A percentile compares a stretch with the other conserved stretches of the same genome.
phyloP scores from a whole-genome alignment of 768 basidiomycete genomes.

The Postia placenta region DNA sequence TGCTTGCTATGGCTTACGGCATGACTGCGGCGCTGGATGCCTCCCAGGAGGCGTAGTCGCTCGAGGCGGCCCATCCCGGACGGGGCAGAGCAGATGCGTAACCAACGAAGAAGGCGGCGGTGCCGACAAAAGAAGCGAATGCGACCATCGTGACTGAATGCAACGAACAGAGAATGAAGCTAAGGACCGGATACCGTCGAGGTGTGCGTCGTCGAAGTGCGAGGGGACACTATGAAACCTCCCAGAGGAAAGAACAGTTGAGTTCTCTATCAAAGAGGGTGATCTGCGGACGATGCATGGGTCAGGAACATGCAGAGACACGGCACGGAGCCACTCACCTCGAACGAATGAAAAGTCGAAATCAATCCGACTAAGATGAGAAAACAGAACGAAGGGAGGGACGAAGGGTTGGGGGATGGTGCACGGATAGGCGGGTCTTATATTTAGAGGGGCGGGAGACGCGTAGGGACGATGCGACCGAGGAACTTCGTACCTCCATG shows the following conservation, averaged over 20 bases:
- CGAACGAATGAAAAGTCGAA: constrained; percentile 52
- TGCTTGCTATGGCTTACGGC: not conserved
- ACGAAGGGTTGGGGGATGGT: constrained; percentile 22
- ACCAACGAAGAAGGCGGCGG: constrained; percentile 47
- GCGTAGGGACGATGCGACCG: too few species aligned
- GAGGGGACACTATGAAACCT: constrained; percentile 39
- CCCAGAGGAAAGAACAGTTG: constrained; percentile 53
- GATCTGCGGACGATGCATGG: constrained; percentile 34
- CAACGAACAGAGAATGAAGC: constrained; percentile 16
- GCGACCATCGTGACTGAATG: constrained; percentile 49
- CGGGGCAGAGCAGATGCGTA: constrained; percentile 44
- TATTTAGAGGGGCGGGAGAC: constrained; percentile 8
- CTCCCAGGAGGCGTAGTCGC: not conserved
- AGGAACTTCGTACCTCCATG: not conserved
- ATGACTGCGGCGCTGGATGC: not conserved
- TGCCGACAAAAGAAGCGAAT: constrained; percentile 48
- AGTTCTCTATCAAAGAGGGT: constrained; percentile 69
- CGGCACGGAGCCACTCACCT: constrained; percentile 33
- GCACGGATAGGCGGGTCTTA: constrained; percentile 6
- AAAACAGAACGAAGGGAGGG: constrained; percentile 26
- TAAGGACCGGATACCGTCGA: constrained; percentile 38
- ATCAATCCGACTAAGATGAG: constrained; percentile 58
- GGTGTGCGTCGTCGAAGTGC: constrained; percentile 33
- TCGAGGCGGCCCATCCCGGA: constrained; percentile 29
- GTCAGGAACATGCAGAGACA: not conserved